phyloP scores from a whole-genome alignment of 495 filamentous ascomycete genomes.

The Lasiosphaeria ovina region DNA sequence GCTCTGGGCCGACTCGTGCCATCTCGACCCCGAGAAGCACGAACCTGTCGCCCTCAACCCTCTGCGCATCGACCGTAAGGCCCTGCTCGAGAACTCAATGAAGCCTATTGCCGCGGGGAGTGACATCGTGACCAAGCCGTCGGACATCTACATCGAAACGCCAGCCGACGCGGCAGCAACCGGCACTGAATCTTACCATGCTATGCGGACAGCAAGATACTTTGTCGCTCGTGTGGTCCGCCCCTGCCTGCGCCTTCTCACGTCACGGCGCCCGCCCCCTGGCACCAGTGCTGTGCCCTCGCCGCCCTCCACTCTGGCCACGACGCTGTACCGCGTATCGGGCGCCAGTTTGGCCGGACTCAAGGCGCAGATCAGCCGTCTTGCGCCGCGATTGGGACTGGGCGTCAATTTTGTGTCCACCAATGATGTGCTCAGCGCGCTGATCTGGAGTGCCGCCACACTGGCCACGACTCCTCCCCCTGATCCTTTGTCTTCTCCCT shows the following conservation, averaged over 20 bases:
- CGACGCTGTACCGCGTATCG: not conserved
- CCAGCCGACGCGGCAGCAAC: not conserved
- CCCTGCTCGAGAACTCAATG: not conserved
- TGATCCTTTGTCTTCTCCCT: not conserved
- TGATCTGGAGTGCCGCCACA: conserved; percentile 3
- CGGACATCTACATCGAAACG: not conserved
- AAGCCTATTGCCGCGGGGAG: not conserved
- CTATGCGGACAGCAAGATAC: not conserved
- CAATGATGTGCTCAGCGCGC: not conserved
- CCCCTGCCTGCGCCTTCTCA: not conserved
- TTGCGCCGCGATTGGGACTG: not conserved
- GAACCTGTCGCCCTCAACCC: not conserved
- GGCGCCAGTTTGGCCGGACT: not conserved
- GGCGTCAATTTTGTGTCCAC: not conserved
- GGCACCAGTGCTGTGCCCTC: not conserved
- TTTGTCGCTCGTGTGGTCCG: not conserved
- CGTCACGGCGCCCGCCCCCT: not conserved
- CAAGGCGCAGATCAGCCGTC: not conserved
- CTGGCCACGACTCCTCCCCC: not conserved
- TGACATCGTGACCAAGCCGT: not conserved
- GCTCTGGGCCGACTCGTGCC: not conserved
- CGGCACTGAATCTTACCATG: not conserved
- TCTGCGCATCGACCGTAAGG: not conserved
- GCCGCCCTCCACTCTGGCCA: not conserved
- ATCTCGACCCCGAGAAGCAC: conserved; percentile 1